phyloP scores from a whole-genome alignment of 2,329 filamentous ascomycete genomes.

The Geosmithia putterillii region DNA sequence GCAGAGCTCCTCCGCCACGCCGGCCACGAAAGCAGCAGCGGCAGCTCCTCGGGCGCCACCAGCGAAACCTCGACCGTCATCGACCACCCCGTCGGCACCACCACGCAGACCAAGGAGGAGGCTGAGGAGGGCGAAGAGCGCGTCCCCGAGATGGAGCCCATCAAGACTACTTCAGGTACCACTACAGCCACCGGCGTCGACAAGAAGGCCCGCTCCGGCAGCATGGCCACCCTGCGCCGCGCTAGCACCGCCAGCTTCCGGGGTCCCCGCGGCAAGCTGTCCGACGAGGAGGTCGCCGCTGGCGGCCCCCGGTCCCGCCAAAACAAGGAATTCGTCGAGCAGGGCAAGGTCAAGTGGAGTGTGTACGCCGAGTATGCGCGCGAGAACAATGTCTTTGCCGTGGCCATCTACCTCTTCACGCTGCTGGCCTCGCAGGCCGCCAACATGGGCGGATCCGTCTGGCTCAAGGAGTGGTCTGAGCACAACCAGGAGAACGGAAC shows the following conservation, averaged over 20 bases:
- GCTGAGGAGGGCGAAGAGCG: conserved; percentile 70
- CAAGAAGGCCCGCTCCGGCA: conserved; percentile 50
- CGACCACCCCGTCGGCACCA: conserved; percentile 28
- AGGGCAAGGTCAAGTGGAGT: conserved; percentile 93
- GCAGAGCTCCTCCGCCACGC: conserved; percentile 71
- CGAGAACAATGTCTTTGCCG: conserved; percentile 80
- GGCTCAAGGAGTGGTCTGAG: conserved; percentile 91
- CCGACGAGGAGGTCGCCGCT: conserved; percentile 67
- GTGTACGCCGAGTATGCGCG: conserved; percentile 93
- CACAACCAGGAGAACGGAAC: conserved; percentile 52
- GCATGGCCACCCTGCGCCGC: conserved; percentile 70
- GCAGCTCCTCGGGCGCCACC: conserved; percentile 28
- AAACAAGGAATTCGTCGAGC: conserved; percentile 76
- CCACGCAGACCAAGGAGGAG: conserved; percentile 46
- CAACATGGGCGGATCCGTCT: conserved; percentile 74
- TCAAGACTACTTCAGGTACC: conserved; percentile 38
- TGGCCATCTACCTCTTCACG: conserved; percentile 65
- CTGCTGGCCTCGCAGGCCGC: conserved; percentile 71
- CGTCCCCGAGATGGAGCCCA: conserved; percentile 63
- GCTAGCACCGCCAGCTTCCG: conserved; percentile 87
- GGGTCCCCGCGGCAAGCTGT: conserved; percentile 71
- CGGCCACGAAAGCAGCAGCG: conserved; percentile 39
- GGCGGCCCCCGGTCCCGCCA: conserved; percentile 67
- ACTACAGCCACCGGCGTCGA: conserved; percentile 23
- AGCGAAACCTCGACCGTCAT: conserved; percentile 48